Evolutionary conservation across 2,329 filamentous ascomycete genomes (phyloP), one percentile per base, ranked within the genome.

Genomic region (Cercospora berteroae): DNA sequence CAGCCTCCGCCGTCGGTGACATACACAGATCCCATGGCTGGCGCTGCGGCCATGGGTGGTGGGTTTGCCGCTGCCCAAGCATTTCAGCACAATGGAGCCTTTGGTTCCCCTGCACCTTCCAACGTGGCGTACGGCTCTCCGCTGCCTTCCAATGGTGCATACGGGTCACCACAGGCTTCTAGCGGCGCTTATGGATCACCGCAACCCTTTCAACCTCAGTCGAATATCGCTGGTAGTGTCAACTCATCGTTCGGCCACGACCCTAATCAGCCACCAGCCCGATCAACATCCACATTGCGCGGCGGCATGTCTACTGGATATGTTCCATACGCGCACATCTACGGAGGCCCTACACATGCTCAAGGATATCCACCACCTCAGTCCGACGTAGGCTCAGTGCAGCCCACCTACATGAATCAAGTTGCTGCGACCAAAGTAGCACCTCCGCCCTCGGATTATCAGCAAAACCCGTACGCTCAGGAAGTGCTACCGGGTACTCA

Each of bases 301-400:
- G 71, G 66, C 29, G 71, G 66, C 42, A 68, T 74, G 64, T 69
- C 71, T 16, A 70, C 69, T 44, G 72, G 74, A 55, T 79, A 79
- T 57, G 73, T 78, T 2, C 77, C 77, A 7, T 79, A 79, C 56
- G 72, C 77, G 25, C 65, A 78, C 64, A 74, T 79, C 60, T 79
- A 79, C 64, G 75, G 73, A 42, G 70, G 68, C 25, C 67, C 73
- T 12, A 67, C 60, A 18, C 63, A 70, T 29, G 44, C 69, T 29
- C 39, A 36, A 4, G 60, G 62, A 29, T 70, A 65, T 36, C 66
- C 68, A 6, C 70, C 71, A 50, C 71, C 74, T 25, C 48, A 66
- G 12, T 73, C 74, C 8, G 66, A 67, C 42, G 63, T 56, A 3
- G 72, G 71, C 33, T 74, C 73, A 3, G 67, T 71, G 1, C 73